Evolutionary conservation across 768 basidiomycete genomes (phyloP).

Genomic region (Suillus tomentosus): DNA sequence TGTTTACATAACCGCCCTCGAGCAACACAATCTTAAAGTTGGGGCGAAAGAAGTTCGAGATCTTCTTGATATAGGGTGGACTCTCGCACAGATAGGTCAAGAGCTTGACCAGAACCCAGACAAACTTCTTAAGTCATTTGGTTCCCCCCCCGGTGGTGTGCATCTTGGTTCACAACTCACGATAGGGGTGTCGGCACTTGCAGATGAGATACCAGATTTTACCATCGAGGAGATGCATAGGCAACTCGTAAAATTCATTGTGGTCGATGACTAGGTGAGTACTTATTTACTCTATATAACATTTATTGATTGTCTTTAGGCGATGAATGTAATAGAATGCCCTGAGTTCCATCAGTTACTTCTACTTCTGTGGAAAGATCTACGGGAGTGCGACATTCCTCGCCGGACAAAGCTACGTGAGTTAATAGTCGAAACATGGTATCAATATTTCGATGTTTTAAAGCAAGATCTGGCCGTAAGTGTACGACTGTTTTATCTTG

Average conservation of each 20-base stretch:
- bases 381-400: constrained; percentile 16
- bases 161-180: no score
- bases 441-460: constrained; percentile 6
- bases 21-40: neutral
- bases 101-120: no score
- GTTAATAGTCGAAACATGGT: neutral
- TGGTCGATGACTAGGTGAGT: neutral
- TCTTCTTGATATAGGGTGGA: no score
- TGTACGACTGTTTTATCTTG: neutral
- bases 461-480: constrained; percentile 5
- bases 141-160: no score
- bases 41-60: no score
- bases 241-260: neutral
- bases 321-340: constrained; percentile 8
- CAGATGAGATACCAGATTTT: neutral
- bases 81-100: no score
- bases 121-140: no score
- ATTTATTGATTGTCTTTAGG: neutral
- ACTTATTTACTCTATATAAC: neutral
- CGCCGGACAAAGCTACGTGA: constrained; percentile 12
- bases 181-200: neutral
- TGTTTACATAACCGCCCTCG: neutral
- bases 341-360: constrained; percentile 2
- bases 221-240: neutral
- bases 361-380: constrained; percentile 2